Evolutionary conservation across 306 rosid species (phyloP).

Genomic region (Gastrolobium bilobum): DNA sequence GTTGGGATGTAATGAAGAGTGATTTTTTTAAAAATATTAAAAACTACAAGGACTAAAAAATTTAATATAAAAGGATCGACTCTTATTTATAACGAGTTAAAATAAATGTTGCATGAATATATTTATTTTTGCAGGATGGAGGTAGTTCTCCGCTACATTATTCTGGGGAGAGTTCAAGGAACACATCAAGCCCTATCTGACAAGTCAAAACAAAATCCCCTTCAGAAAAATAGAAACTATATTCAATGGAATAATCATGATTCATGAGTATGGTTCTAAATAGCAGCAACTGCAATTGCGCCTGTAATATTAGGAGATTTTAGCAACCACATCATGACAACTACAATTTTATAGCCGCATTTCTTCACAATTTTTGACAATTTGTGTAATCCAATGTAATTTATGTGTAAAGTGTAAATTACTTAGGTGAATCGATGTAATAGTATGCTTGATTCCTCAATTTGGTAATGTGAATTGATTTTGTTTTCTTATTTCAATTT

Average conservation of each 20-base stretch:
- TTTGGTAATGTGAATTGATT: constrained; percentile 2
- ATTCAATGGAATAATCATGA: background rate
- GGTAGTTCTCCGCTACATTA: constrained; percentile 31
- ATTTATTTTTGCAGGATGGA: constrained; percentile 43
- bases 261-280: too few relatives aligned
- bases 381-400: too few relatives aligned
- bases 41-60: too few relatives aligned
- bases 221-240: constrained; percentile 2
- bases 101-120: background rate
- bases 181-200: constrained; percentile 37
- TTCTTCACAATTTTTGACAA: too few relatives aligned
- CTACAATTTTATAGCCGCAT: too few relatives aligned
- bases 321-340: too few relatives aligned
- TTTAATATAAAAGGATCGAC: too few relatives aligned
- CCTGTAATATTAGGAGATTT: too few relatives aligned
- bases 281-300: too few relatives aligned
- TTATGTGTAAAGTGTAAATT: constrained; percentile 23
- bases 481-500: background rate
- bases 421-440: constrained; percentile 21
- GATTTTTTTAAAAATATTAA: too few relatives aligned
- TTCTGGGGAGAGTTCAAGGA: constrained; percentile 41
- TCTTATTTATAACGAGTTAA: background rate
- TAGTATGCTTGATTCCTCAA: constrained; percentile 25
- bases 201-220: constrained; percentile 9
- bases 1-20: too few relatives aligned